Evolutionary conservation across 106 monocot species (phyloP).

Genomic region (Hemerocallis citrina): DNA sequence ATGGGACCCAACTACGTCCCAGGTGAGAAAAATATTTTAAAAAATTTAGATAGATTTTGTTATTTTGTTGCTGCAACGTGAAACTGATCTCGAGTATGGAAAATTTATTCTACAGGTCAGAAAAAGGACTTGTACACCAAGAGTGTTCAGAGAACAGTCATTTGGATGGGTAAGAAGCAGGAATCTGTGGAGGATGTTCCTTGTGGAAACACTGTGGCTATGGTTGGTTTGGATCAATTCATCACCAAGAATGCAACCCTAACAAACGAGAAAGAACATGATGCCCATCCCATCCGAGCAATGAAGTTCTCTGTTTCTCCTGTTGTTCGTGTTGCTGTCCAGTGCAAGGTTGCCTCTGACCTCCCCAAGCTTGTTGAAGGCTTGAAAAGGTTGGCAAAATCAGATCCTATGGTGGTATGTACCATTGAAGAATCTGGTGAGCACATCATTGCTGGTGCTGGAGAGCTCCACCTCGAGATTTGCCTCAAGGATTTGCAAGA

Average conservation of each 20-base stretch:
- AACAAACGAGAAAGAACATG: constrained; percentile 25
- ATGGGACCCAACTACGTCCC: constrained; percentile 4
- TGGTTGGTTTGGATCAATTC: constrained; percentile 24
- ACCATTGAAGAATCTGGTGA: constrained; percentile 23
- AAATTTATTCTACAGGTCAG: no score
- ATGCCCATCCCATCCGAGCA: constrained; percentile 25
- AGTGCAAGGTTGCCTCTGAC: constrained; percentile 25
- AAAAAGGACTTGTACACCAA: constrained; percentile 22
- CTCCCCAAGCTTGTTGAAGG: constrained; percentile 25
- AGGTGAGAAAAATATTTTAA: constrained; percentile 24
- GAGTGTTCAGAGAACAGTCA: constrained; percentile 23
- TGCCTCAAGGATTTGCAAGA: constrained; percentile 24
- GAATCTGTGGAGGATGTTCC: constrained; percentile 30
- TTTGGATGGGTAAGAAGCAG: constrained; percentile 31
- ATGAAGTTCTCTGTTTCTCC: constrained; percentile 30
- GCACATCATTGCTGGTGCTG: constrained; percentile 25
- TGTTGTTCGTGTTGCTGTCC: constrained; percentile 26
- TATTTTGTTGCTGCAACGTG: no score
- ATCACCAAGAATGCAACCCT: constrained; percentile 29
- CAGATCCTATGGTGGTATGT: constrained; percentile 25
- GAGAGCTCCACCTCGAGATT: constrained; percentile 28
- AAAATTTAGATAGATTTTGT: no score
- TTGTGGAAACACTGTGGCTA: constrained; percentile 21
- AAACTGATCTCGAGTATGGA: no score
- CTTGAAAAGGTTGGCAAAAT: constrained; percentile 16